Evolutionary conservation across 495 filamentous ascomycete genomes (phyloP).

Genomic region (Halenospora varia): DNA sequence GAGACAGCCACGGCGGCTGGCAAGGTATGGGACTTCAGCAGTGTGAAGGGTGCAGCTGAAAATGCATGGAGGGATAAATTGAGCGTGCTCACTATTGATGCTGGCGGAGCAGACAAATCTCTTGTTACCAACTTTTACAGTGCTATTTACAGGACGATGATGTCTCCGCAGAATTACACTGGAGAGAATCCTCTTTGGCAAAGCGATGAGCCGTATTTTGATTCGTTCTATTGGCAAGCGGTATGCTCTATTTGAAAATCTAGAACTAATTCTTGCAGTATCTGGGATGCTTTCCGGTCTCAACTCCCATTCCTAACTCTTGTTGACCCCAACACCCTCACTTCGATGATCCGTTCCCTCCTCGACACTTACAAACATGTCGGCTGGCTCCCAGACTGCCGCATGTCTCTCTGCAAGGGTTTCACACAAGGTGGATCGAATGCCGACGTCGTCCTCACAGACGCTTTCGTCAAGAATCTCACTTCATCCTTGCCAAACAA

Average conservation of each 20-base stretch:
- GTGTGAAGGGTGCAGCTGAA: constrained; percentile 45
- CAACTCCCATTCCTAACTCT: constrained; percentile 68
- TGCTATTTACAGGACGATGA: constrained; percentile 64
- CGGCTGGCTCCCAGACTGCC: constrained; percentile 18
- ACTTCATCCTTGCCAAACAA: constrained; percentile 62
- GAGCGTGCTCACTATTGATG: constrained; percentile 49
- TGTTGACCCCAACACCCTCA: constrained; percentile 58
- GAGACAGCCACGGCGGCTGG: too few relatives aligned
- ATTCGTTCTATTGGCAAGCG: constrained; percentile 56
- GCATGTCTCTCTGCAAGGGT: constrained; percentile 60
- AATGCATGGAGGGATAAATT: constrained; percentile 61
- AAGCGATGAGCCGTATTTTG: constrained; percentile 69
- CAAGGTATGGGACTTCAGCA: constrained; percentile 64
- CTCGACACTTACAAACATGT: constrained; percentile 64
- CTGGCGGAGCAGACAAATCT: constrained; percentile 48
- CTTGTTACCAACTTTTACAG: constrained; percentile 63
- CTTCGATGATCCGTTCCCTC: constrained; percentile 63
- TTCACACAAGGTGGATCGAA: constrained; percentile 77
- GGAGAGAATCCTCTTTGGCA: constrained; percentile 73
- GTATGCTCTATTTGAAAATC: not conserved
- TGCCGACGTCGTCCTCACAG: constrained; percentile 63
- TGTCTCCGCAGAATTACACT: constrained; percentile 73
- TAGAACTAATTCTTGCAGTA: constrained; percentile 56
- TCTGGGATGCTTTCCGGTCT: constrained; percentile 70
- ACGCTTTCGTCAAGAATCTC: constrained; percentile 51